These are phyloP conservation scores for Podila horticola DNA, from an alignment of 192 early-diverging fungal species.

Conservation along the genomic window DNA sequence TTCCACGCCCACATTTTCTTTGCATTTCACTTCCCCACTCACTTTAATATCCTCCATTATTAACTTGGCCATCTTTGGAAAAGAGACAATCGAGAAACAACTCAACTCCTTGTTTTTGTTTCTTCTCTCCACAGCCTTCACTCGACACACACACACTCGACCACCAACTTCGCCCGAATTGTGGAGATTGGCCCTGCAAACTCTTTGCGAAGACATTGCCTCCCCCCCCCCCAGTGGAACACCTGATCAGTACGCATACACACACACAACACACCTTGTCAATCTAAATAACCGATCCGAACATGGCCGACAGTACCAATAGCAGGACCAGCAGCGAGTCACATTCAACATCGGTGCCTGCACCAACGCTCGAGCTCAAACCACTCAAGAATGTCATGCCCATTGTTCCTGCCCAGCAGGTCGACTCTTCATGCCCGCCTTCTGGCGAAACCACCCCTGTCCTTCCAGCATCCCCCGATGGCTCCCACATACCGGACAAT, in stretches of 20 bases:
- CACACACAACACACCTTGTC: neutral
- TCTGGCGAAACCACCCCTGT: slow-evolving; percentile 25
- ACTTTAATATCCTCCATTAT: neutral
- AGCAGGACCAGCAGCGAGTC: neutral
- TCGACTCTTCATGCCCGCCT: slow-evolving; percentile 29
- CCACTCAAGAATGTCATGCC: slow-evolving; percentile 50
- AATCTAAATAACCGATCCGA: neutral
- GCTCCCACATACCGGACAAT: slow-evolving; percentile 18
- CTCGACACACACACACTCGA: neutral
- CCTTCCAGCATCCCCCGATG: neutral
- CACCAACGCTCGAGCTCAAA: slow-evolving; percentile 26
- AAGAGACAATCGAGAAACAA: too few species aligned
- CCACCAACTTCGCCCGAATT: neutral
- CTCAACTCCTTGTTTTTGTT: too few species aligned
- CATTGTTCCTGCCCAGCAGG: slow-evolving; percentile 46
- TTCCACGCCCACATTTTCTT: neutral
- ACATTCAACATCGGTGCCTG: neutral
- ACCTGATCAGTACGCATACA: neutral
- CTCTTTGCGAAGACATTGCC: neutral
- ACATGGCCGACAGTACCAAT: neutral
- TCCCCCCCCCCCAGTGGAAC: too few species aligned
- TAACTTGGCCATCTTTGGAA: too few species aligned
- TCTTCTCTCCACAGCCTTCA: too few species aligned
- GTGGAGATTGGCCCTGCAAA: neutral
- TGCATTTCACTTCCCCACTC: neutral